Conservation (phyloP, 1,139 yeast species). For the Geotrichum reessii region DNA sequence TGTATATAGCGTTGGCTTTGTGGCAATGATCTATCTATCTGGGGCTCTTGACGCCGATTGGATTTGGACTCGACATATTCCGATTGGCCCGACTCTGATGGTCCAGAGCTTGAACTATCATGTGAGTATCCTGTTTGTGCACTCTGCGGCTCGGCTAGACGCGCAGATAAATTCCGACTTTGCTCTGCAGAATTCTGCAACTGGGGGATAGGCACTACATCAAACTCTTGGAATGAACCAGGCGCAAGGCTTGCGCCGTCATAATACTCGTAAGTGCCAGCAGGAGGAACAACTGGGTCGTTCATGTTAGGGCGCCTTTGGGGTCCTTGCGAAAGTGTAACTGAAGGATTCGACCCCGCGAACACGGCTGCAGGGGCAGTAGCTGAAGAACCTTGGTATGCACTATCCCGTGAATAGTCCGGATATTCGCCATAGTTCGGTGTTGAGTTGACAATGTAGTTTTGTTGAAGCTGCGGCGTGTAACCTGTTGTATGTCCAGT, state of each 20-base stretch:
- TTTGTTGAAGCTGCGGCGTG: slow-evolving; percentile 8
- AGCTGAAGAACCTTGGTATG: slow-evolving; percentile 6
- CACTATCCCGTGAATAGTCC: slow-evolving; percentile 8
- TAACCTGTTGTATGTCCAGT: too few relatives aligned
- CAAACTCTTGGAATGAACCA: slow-evolving; percentile 2
- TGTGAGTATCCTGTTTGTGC: slow-evolving; percentile 16
- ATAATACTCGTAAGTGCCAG: slow-evolving; percentile 13
- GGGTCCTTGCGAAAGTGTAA: slow-evolving; percentile 11
- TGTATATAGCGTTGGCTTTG: background rate
- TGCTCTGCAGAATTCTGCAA: background rate
- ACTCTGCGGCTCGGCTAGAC: slow-evolving; percentile 16
- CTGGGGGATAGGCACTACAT: slow-evolving; percentile 9
- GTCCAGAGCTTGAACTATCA: slow-evolving; percentile 4
- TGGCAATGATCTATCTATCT: background rate
- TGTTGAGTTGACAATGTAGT: background rate
- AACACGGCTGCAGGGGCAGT: slow-evolving; percentile 20
- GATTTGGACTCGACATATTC: background rate
- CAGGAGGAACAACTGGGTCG: slow-evolving; percentile 16
- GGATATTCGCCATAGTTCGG: background rate
- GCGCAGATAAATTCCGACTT: too few relatives aligned
- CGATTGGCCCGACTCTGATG: background rate
- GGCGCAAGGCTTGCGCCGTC: background rate
- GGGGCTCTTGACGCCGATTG: background rate
- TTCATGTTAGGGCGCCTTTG: slow-evolving; percentile 13
- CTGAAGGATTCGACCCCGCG: slow-evolving; percentile 27